Evolutionary conservation across 257 asterid species (phyloP), one percentile per base, ranked within the genome.

Genomic region (Solanum gandarillasii): DNA sequence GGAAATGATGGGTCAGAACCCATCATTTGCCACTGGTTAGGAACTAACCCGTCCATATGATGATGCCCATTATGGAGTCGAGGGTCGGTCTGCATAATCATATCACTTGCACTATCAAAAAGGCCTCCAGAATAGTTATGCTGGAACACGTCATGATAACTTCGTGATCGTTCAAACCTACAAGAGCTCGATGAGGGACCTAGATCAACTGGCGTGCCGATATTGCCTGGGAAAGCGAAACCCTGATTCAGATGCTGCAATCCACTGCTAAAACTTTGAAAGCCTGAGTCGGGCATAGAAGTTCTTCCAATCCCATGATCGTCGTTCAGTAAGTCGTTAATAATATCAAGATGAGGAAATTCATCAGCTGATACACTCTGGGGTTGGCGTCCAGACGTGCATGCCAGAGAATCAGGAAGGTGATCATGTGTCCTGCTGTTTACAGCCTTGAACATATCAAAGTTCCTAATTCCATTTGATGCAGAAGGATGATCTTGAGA

Each of bases 281-380:
- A 93, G 88, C 92, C 87, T 5, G 91, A 87, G 83, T 86, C 91
- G 23, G 87, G 85, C 11, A 85, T 52, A 81, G 92, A 85, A 10
- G 87, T 72, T 84, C 85, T 90, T 84, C 96, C 95, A 9, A 87
- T 87, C 43, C 94, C 98, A 46, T 92, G 93, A 74, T 95, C 98
- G 5, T 96, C 98, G 16, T 95, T 98, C 35, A 96, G 96, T 90
- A 96, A 91, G 88, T 95, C 99, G 9, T 96, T 96, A 89, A 96
- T 96, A 87, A 96, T 95, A 92, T 92, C 98, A 31, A 96, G 91
- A 86, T 92, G 94, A 34, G 94, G 94, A 83, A 92, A 92, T 88
- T 92, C 94, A 75, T 91, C 92, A 9, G 89, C 86, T 73, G 90
- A 82, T 21, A 29, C 89, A 87, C 90, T 87, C 8, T 86, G 90